Conservation (phyloP, 208 protist species). For the Endotrypanum monterogeii region DNA sequence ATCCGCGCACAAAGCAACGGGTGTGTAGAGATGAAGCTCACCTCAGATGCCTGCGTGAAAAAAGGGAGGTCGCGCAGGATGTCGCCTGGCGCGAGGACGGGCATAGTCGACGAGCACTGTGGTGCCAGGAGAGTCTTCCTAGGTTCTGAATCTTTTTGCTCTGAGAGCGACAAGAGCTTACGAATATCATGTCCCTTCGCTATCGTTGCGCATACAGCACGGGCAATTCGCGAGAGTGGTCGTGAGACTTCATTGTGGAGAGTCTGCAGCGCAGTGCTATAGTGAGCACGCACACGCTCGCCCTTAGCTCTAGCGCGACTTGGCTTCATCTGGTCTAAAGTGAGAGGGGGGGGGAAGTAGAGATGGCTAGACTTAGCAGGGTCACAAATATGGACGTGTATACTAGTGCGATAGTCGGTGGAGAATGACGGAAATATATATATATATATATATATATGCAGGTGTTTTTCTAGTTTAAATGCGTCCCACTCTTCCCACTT, state of each 20-base stretch:
- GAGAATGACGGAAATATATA: too few species aligned
- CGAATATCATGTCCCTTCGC: neutral
- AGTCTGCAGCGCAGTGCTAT: slow-evolving; percentile 1
- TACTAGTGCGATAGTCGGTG: too few species aligned
- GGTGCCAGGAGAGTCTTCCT: neutral
- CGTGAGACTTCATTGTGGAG: neutral
- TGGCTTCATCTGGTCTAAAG: neutral
- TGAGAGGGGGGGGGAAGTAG: neutral
- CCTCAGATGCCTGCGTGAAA: slow-evolving; percentile 44
- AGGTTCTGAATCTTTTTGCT: neutral
- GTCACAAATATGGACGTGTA: too few species aligned
- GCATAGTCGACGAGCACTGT: neutral
- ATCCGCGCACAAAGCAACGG: slow-evolving; percentile 51
- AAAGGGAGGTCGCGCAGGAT: slow-evolving; percentile 75
- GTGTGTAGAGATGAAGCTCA: slow-evolving; percentile 76
- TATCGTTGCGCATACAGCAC: slow-evolving; percentile 5
- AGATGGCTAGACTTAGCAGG: too few species aligned
- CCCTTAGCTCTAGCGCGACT: slow-evolving; percentile 10
- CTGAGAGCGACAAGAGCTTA: neutral
- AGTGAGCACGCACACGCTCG: slow-evolving; percentile 5
- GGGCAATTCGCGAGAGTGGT: slow-evolving; percentile 13
- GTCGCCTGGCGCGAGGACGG: slow-evolving; percentile 43
- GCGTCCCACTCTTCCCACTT: too few species aligned
- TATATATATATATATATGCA: too few species aligned
- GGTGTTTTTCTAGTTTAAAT: too few species aligned